phyloP scores from a whole-genome alignment of 2,329 filamentous ascomycete species.

The Cytospora piceicola region DNA sequence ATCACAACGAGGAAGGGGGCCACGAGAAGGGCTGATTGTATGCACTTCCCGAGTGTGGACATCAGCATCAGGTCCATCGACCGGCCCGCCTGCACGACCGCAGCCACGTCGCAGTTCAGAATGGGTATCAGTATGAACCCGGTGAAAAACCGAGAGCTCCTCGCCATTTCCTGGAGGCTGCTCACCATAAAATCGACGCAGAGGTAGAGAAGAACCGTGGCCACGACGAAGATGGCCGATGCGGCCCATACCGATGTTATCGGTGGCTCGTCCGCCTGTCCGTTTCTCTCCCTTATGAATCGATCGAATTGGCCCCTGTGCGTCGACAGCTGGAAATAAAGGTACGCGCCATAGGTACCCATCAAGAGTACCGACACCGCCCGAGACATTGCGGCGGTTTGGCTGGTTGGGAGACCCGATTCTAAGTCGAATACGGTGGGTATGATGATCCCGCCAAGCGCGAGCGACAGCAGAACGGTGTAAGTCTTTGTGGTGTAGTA shows the following conservation, averaged over 20 bases:
- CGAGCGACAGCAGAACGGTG: not conserved
- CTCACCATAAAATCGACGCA: slow-evolving; percentile 1
- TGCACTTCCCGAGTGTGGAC: slow-evolving; percentile 5
- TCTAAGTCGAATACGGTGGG: slow-evolving; percentile 1
- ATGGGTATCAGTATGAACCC: slow-evolving; percentile 8
- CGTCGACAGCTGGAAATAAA: not conserved
- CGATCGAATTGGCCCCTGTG: not conserved
- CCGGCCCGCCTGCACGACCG: slow-evolving; percentile 5
- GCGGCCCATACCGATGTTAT: not conserved
- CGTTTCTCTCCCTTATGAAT: no score
- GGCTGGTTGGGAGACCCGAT: not conserved
- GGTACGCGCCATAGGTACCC: slow-evolving; percentile 6
- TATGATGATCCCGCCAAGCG: not conserved
- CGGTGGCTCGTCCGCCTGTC: no score
- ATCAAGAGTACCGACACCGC: not conserved
- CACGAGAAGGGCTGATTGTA: slow-evolving; percentile 7
- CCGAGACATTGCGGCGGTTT: not conserved
- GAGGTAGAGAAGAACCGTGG: slow-evolving; percentile 9
- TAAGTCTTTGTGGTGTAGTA: not conserved
- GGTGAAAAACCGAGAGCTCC: not conserved
- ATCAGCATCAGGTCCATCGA: slow-evolving; percentile 6
- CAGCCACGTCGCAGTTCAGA: slow-evolving; percentile 8
- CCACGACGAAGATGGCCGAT: not conserved
- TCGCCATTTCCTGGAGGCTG: not conserved
- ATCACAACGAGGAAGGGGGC: slow-evolving; percentile 2